A percentile compares a stretch with the other conserved stretches of the same genome.
phyloP scores from a whole-genome alignment of 495 filamentous ascomycete species.

The Penicillium roqueforti region DNA sequence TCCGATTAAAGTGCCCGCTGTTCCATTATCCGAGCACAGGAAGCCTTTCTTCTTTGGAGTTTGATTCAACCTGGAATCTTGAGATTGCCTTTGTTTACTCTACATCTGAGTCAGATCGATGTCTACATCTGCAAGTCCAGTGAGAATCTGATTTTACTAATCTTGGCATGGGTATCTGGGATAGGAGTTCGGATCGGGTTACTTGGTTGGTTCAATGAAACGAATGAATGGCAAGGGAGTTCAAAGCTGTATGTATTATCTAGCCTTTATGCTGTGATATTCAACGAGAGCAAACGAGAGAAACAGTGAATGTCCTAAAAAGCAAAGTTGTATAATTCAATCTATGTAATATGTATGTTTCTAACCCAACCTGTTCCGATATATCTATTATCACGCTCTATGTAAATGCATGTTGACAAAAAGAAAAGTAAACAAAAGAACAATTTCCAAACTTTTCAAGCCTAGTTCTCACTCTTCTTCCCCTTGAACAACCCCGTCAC shows the following conservation, averaged over 20 bases:
- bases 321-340: background rate
- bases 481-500: constrained; percentile 42
- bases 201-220: background rate
- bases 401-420: constrained; percentile 27
- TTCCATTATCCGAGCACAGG: constrained; percentile 36
- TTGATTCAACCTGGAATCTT: background rate
- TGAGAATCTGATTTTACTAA: background rate
- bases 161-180: background rate
- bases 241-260: background rate
- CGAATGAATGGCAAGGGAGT: background rate
- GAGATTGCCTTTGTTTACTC: background rate
- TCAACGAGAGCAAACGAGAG: background rate
- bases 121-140: background rate
- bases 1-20: constrained; percentile 64
- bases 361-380: background rate
- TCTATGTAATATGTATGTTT: constrained; percentile 1
- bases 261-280: background rate
- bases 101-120: background rate
- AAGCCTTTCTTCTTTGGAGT: constrained; percentile 55
- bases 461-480: constrained; percentile 19
- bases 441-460: background rate
- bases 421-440: background rate
- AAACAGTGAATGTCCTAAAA: background rate
- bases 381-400: constrained; percentile 15
- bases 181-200: background rate